Conservation (phyloP, 2,329 filamentous ascomycete species). For the Sporothrix pseudoabietina region DNA sequence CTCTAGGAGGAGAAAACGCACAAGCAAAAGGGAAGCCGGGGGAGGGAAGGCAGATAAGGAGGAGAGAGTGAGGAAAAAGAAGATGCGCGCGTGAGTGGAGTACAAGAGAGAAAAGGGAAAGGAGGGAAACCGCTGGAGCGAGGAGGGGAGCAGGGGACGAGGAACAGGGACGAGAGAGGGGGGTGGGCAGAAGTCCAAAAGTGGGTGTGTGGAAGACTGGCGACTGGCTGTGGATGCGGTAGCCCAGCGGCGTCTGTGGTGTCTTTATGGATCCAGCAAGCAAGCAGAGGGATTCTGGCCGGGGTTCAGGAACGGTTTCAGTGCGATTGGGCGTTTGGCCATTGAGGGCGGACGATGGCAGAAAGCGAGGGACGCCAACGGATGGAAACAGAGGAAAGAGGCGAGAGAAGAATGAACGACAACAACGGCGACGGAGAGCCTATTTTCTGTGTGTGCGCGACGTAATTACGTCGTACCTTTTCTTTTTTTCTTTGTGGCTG, state of each 20-base stretch:
- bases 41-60: conserved; percentile 19
- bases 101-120: conserved; percentile 13
- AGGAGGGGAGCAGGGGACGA: conserved; percentile 18
- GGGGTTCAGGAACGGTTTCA: conserved; percentile 31
- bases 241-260: not conserved
- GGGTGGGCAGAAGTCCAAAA: not conserved
- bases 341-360: conserved; percentile 9
- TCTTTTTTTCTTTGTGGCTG: too few species aligned
- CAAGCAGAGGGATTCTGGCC: not conserved
- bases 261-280: not conserved
- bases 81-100: conserved; percentile 30
- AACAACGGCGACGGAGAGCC: too few species aligned
- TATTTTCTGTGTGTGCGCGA: not conserved
- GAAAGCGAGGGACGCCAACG: not conserved
- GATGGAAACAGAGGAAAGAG: not conserved
- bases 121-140: conserved; percentile 14
- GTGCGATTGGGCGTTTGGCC: conserved; percentile 18
- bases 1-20: not conserved
- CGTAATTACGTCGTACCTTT: too few species aligned
- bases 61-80: conserved; percentile 9
- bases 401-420: not conserved
- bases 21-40: conserved; percentile 5
- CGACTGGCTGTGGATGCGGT: not conserved
- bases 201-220: conserved; percentile 11
- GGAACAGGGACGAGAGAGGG: not conserved